Base-by-base conservation (phyloP, 2,329 filamentous ascomycete species). In the Pseudogymnoascus sp. region DNA sequence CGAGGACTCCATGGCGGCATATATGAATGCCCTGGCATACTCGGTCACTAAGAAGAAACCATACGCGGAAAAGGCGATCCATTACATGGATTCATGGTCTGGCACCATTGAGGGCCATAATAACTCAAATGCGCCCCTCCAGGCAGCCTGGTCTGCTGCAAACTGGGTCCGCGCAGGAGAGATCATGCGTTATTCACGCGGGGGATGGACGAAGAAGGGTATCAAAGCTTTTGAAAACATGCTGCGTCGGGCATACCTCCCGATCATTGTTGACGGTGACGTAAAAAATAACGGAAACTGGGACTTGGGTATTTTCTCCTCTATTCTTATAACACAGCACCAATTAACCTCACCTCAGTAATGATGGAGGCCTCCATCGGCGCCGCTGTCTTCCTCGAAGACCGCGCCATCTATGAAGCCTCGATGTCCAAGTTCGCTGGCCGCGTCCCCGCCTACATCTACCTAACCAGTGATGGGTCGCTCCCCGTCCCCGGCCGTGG, bases 101-200 rank as follows among this genome's bases (percentile, higher is more conserved):
- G 37, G 58, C 20, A 65, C 63, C 2, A 62, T 72, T 54, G 61
- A 69, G 61, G 66, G 63, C 8, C 70, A 71, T 61, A 66, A 63
- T 16, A 62, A 67, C 28, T 61, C 63, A n/a, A 70, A 72, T 65
- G 67, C 70, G 14, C 65, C 68, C 14, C 50, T 72, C n/a, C 70
- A 72, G 60, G 63, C 69, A 1, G 67, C 66, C 7, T 71, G 70
- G 70, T 64, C 67, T 30, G 69, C 65, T n/a, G 66, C 68, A 5
- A 64, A 65, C 20, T 72, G 70, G 70, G 67, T 66, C 9, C 39
- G 70, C 41, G 66, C 68, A 3, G 70, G 60, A n/a, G 70, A 72
- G 60, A 64, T 72, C 28, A 69, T 72, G 28, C 66, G 67, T 9
- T 65, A 71, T 62, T 66, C 67, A 8, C 62, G 64, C 47, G 65